Percentiles rank a stretch among this genome's conserved stretches.
Conservation (phyloP, 2,329 filamentous ascomycete species). For the Colletotrichum higginsianum region DNA sequence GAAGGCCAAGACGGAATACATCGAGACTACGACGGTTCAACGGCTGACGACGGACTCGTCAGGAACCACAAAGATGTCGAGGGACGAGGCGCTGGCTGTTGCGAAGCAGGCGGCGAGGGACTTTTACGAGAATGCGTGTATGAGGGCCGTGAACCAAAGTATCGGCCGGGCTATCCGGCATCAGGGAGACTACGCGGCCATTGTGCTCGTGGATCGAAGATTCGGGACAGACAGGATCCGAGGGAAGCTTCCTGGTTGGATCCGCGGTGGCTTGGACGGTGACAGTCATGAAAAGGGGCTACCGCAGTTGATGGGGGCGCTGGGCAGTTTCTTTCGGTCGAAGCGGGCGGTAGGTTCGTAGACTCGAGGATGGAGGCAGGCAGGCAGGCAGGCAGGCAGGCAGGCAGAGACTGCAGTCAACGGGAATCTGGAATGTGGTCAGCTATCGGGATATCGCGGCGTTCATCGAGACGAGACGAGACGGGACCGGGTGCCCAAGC, state of each 20-base stretch:
- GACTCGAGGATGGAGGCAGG: slow-evolving; percentile 5
- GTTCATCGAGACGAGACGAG: slow-evolving; percentile 1
- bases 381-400: too few relatives aligned
- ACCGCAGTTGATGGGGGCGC: slow-evolving; percentile 70
- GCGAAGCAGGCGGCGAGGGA: slow-evolving; percentile 76
- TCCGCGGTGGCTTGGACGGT: slow-evolving; percentile 76
- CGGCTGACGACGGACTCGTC: slow-evolving; percentile 51
- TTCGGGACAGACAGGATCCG: slow-evolving; percentile 83
- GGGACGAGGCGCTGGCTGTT: slow-evolving; percentile 51
- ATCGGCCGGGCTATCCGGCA: slow-evolving; percentile 95
- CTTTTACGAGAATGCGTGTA: slow-evolving; percentile 95
- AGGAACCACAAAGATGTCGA: slow-evolving; percentile 44
- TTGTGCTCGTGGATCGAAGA: slow-evolving; percentile 85
- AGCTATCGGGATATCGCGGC: neutral
- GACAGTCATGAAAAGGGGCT: slow-evolving; percentile 66
- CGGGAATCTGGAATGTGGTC: neutral
- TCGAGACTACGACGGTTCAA: slow-evolving; percentile 73
- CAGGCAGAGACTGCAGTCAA: neutral
- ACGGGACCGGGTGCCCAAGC: neutral
- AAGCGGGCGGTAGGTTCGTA: slow-evolving; percentile 57
- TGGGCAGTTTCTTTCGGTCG: slow-evolving; percentile 71
- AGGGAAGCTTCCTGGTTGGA: slow-evolving; percentile 90
- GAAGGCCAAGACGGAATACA: slow-evolving; percentile 91
- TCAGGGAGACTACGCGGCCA: slow-evolving; percentile 88
- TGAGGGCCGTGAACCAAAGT: slow-evolving; percentile 97